Base-by-base conservation (phyloP, 805 yeast species). In the Suhomyces xylopsoci region DNA sequence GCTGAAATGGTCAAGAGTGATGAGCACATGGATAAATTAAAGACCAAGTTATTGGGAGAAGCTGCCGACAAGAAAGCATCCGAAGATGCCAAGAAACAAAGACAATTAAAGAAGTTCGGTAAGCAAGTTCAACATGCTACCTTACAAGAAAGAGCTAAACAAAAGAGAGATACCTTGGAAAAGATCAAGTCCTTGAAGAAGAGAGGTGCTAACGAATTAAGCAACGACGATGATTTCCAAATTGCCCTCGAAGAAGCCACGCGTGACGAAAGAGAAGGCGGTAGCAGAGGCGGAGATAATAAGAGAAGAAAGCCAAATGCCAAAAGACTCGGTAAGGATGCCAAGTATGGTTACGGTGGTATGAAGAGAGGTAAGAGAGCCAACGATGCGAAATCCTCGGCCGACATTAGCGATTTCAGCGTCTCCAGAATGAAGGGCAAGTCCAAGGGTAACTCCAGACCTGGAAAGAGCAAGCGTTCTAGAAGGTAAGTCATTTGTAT, bases 1-100 rank as follows among this genome's bases (percentile, higher is more conserved):
- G 99, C 99, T 17, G 99, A 94, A 73, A 94, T 94, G 99, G 89
- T 91, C 55, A 94, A 94, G 76, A 86, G 92, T 51, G 99, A 94
- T 70, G 97, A 90, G 69, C 99, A 94, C 71, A 94, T 94, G 99
- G 97, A 90, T 65, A 89, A 84, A 72, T 81, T 94, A 66, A 91
- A 90, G 78, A 74, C 78, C 64, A 90, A 89, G 71, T 79, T 93
- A 61, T 78, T 91, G 44, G 80, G 83, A 58, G 97, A 90, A 68
- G 87, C 87, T 28, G 79, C 86, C 52, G 88, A 87, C 68, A 90
- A 90, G 83, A 88, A 87, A 71, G 97, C 96, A 1, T 80, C 91
- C 51, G 93, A 89, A 71, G 97, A 91, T 50, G 96, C 97, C 28
- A 88, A 89, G 77, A 87, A 87, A 71, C 98, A 93, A 78, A 85